Evolutionary conservation across 1,284 basidiomycete genomes (phyloP).

Genomic region (Athelia psychrophila): DNA sequence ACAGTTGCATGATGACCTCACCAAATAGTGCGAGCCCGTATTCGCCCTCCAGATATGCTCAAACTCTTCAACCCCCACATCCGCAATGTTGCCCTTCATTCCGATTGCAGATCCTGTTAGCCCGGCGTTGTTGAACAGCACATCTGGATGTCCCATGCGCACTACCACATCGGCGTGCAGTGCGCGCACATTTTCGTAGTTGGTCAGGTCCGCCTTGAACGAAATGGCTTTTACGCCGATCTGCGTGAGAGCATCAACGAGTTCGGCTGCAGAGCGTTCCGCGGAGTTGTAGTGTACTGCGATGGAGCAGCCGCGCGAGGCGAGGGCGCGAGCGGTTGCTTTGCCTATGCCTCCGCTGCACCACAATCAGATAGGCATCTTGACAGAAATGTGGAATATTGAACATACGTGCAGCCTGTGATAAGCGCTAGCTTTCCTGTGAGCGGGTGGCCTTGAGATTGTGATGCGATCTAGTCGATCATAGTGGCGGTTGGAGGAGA

Average conservation of each 20-base stretch:
- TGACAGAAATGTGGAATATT: background rate
- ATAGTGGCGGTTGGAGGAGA: background rate
- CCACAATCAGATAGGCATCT: background rate
- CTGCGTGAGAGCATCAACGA: conserved; percentile 34
- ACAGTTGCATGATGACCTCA: conserved; percentile 12
- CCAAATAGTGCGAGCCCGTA: conserved; percentile 41
- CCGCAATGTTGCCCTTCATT: conserved; percentile 41
- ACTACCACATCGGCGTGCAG: conserved; percentile 41
- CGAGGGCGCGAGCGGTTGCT: conserved; percentile 45
- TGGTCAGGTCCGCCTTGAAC: conserved; percentile 46
- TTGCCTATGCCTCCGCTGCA: conserved; percentile 49
- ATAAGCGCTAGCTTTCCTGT: conserved; percentile 35
- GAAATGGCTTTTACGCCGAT: conserved; percentile 33
- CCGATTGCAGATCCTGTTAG: conserved; percentile 40
- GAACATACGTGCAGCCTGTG: conserved; percentile 37
- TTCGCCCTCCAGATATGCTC: conserved; percentile 49
- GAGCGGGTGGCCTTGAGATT: conserved; percentile 1
- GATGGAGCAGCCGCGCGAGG: conserved; percentile 43
- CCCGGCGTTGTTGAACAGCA: conserved; percentile 53
- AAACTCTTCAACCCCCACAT: conserved; percentile 41
- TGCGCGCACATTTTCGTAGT: conserved; percentile 40
- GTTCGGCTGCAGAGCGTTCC: conserved; percentile 27
- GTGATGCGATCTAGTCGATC: background rate
- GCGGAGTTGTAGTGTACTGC: conserved; percentile 49
- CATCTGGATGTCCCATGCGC: conserved; percentile 44